Percentiles rank a stretch among this genome's conserved stretches.
Conservation (phyloP, 1,284 basidiomycete genomes). For the Thecaphora frezii region DNA sequence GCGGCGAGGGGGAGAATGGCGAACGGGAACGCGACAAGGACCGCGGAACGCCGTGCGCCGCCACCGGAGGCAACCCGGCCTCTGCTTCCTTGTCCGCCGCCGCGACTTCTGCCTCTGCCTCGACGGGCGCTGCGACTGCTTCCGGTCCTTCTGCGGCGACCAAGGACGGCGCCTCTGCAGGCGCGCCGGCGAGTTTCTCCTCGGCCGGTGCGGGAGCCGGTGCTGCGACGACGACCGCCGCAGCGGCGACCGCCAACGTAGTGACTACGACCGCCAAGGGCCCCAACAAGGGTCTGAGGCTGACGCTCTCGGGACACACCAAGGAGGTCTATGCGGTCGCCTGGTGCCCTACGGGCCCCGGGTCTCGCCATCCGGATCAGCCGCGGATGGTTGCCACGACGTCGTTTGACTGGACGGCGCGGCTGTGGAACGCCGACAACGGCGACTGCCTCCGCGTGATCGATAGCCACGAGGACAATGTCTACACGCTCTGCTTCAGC, state of each 20-base stretch:
- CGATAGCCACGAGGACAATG: slow-evolving; percentile 50
- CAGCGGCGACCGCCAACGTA: slow-evolving; percentile 5
- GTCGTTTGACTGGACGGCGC: slow-evolving; percentile 53
- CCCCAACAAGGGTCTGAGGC: slow-evolving; percentile 34
- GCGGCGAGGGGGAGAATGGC: neutral
- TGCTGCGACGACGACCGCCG: slow-evolving; percentile 2
- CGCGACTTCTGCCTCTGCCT: neutral
- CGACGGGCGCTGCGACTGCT: slow-evolving; percentile 1
- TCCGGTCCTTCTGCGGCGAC: neutral
- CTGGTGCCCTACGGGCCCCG: slow-evolving; percentile 51
- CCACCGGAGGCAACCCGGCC: slow-evolving; percentile 5
- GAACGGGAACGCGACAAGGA: slow-evolving; percentile 34
- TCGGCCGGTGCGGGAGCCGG: slow-evolving; percentile 11
- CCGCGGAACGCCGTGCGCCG: slow-evolving; percentile 22
- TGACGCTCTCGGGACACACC: slow-evolving; percentile 49
- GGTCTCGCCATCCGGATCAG: slow-evolving; percentile 38
- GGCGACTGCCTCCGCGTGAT: slow-evolving; percentile 53
- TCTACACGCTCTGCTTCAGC: slow-evolving; percentile 52
- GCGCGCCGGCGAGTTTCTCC: slow-evolving; percentile 11
- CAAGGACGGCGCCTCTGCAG: slow-evolving; percentile 25
- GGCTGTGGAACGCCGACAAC: slow-evolving; percentile 56
- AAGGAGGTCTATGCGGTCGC: slow-evolving; percentile 55
- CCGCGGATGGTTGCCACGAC: slow-evolving; percentile 56
- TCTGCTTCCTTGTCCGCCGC: neutral
- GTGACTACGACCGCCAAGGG: slow-evolving; percentile 26